Evolutionary conservation across 1,139 yeast species (phyloP).

Genomic region (Blastobotrys aristatus): DNA sequence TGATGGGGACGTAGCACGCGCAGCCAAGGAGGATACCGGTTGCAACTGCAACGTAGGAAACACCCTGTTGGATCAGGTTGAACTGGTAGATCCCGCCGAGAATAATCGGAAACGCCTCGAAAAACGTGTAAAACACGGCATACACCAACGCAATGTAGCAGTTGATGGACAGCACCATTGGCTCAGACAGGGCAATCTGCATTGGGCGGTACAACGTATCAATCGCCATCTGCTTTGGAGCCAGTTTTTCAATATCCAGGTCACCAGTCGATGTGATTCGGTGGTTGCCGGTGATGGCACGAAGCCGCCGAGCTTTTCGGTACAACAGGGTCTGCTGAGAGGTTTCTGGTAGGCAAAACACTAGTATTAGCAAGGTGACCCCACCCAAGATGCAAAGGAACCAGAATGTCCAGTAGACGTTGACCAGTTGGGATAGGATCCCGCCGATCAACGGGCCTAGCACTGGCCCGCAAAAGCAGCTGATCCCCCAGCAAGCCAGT

Average conservation of each 20-base stretch:
- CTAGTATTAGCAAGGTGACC: constrained; percentile 36
- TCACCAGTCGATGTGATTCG: constrained; percentile 11
- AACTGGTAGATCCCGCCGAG: constrained; percentile 43
- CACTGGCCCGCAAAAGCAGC: constrained; percentile 56
- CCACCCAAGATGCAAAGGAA: constrained; percentile 42
- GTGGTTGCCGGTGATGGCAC: constrained; percentile 37
- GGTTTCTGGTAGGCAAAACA: constrained; percentile 48
- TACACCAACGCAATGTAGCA: constrained; percentile 50
- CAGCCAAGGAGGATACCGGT: constrained; percentile 38
- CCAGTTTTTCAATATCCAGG: background rate
- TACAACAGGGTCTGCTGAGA: constrained; percentile 42
- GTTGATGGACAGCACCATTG: constrained; percentile 26
- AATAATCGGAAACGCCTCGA: constrained; percentile 57
- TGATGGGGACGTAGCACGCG: constrained; percentile 8
- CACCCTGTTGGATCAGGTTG: constrained; percentile 47
- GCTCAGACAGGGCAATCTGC: constrained; percentile 15
- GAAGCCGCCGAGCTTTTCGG: constrained; percentile 44
- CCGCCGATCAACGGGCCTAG: constrained; percentile 71
- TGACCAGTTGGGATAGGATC: constrained; percentile 25
- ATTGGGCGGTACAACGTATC: constrained; percentile 14
- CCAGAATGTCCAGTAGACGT: constrained; percentile 42
- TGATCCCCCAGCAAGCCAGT: constrained; percentile 47
- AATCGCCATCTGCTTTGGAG: constrained; percentile 11
- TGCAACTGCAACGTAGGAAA: constrained; percentile 41
- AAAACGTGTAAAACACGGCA: constrained; percentile 50